Conservation (phyloP, 371 early-diverging fungal species). For the Circinella minor region DNA sequence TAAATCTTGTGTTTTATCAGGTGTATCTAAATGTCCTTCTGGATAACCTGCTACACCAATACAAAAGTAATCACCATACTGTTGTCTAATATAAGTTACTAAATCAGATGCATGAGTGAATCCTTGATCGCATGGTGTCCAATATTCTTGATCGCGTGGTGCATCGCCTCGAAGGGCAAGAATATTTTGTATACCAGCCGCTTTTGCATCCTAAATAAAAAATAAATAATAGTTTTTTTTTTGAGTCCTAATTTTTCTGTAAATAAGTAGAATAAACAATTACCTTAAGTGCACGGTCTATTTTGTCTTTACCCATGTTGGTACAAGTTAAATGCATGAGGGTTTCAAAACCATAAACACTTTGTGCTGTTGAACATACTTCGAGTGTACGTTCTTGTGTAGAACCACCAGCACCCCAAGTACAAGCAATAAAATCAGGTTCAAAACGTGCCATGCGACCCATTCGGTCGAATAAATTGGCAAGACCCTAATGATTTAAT, state of each 20-base stretch:
- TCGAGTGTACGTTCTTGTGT: slow-evolving; percentile 86
- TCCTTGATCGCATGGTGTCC: slow-evolving; percentile 77
- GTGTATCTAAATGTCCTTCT: slow-evolving; percentile 88
- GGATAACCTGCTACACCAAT: slow-evolving; percentile 97
- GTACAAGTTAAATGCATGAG: slow-evolving; percentile 98
- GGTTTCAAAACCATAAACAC: slow-evolving; percentile 85
- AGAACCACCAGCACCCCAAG: slow-evolving; percentile 97
- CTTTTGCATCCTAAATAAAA: slow-evolving; percentile 73
- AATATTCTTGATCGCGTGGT: slow-evolving; percentile 83
- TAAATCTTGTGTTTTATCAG: slow-evolving; percentile 58
- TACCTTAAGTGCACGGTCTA: slow-evolving; percentile 81
- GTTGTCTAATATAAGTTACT: slow-evolving; percentile 85
- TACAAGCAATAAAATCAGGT: slow-evolving; percentile 92
- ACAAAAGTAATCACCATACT: slow-evolving; percentile 93
- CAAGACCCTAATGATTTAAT: slow-evolving; percentile 65
- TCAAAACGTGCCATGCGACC: slow-evolving; percentile 84
- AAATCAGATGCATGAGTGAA: slow-evolving; percentile 90
- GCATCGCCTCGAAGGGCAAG: slow-evolving; percentile 93
- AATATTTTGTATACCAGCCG: slow-evolving; percentile 90
- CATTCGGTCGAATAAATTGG: slow-evolving; percentile 91
- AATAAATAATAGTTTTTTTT: background rate
- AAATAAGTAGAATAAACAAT: background rate
- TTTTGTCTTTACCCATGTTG: slow-evolving; percentile 88
- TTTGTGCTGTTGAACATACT: slow-evolving; percentile 84
- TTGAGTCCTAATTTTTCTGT: background rate